A percentile compares a stretch with the other conserved stretches of the same genome.
Conservation (phyloP, 768 basidiomycete species). For the Kwoniella bestiolae region DNA sequence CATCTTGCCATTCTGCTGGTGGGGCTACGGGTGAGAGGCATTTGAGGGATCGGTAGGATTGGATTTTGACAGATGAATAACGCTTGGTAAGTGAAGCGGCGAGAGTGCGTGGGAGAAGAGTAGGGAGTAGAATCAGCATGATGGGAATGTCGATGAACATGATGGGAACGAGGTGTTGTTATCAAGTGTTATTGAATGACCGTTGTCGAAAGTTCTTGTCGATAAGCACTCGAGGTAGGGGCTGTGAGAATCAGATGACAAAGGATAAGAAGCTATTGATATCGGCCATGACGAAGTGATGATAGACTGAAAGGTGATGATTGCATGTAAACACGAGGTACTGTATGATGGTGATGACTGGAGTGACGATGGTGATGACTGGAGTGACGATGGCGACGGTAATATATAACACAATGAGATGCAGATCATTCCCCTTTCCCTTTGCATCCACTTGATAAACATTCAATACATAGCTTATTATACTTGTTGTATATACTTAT, state of each 20-base stretch:
- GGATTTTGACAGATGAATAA: neutral
- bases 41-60: neutral
- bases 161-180: neutral
- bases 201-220: no score
- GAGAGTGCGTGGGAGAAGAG: constrained; percentile 8
- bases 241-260: no score
- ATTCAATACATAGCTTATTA: no score
- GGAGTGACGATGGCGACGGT: neutral
- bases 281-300: no score
- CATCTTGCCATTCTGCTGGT: neutral
- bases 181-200: neutral
- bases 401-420: no score
- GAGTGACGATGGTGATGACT: neutral
- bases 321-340: no score
- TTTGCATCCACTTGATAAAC: no score
- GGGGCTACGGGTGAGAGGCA: neutral
- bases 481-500: no score
- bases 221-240: no score
- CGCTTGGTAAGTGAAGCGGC: neutral
- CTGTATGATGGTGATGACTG: no score
- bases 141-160: neutral
- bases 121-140: constrained; percentile 16
- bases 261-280: no score
- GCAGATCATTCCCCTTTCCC: neutral
- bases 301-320: no score